Conservation (phyloP, 2,329 filamentous ascomycete species). For the Nannizziopsis barbatae region DNA sequence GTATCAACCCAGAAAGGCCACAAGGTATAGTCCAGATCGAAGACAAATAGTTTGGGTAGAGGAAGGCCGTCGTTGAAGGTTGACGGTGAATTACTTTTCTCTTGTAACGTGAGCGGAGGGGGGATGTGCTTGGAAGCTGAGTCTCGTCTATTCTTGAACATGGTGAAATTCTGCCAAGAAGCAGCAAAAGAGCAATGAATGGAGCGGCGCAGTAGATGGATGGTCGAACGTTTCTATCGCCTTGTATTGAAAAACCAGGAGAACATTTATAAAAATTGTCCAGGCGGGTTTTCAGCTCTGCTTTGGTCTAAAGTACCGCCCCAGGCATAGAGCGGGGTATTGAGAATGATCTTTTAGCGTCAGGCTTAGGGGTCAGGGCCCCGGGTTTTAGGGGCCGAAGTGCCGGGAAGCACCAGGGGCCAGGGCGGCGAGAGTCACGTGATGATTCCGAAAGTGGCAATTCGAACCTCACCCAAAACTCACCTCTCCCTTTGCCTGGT, state of each 20-base stretch:
- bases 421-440: no score
- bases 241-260: no score
- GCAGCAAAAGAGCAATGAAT: background rate
- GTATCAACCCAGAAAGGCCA: constrained; percentile 99
- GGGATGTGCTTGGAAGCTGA: constrained; percentile 8
- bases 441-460: background rate
- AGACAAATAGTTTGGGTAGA: constrained; percentile 72
- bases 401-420: no score
- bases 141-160: constrained; percentile 13
- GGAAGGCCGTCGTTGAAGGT: constrained; percentile 57
- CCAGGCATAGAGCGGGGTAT: no score
- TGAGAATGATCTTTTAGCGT: no score
- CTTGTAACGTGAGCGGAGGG: constrained; percentile 11
- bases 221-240: no score
- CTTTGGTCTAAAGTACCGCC: background rate
- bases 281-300: no score
- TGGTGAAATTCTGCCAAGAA: background rate
- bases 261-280: no score
- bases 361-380: no score
- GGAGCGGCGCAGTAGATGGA: background rate
- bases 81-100: constrained; percentile 31
- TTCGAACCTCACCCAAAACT: background rate
- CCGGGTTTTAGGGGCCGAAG: no score
- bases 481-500: background rate
- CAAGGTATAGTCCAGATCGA: constrained; percentile 96